phyloP scores from a whole-genome alignment of 352 stramenopile species.

The Salisapilia sapeloensis region DNA sequence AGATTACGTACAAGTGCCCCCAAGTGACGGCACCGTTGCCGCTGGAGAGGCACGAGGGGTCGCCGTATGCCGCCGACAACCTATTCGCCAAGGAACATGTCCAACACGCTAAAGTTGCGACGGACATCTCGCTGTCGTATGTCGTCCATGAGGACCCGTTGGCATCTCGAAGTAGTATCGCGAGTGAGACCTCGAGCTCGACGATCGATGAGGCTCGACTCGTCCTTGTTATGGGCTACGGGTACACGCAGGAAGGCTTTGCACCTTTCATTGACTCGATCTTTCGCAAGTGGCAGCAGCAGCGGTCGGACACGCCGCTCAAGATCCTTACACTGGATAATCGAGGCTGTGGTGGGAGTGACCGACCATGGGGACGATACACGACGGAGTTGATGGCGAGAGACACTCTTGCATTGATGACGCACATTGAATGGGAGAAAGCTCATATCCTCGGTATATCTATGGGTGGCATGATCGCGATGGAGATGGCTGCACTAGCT shows the following conservation, averaged over 20 bases:
- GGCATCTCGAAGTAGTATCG: no score
- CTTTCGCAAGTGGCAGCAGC: slow-evolving; percentile 1
- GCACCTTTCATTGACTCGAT: slow-evolving; percentile 5
- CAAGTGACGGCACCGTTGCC: no score
- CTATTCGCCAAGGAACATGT: slow-evolving; percentile 11
- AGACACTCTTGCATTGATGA: slow-evolving; percentile 36
- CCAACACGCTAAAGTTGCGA: slow-evolving; percentile 13
- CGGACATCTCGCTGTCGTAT: slow-evolving; percentile 28
- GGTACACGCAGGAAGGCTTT: slow-evolving; percentile 8
- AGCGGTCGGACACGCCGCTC: slow-evolving; percentile 6
- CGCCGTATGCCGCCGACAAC: slow-evolving; percentile 11
- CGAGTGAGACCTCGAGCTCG: no score
- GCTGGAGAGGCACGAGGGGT: slow-evolving; percentile 23
- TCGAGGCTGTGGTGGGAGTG: slow-evolving; percentile 22
- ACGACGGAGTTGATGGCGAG: slow-evolving; percentile 37
- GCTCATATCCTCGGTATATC: slow-evolving; percentile 22
- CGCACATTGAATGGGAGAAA: slow-evolving; percentile 24
- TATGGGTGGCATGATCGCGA: slow-evolving; percentile 39
- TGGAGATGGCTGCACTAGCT: slow-evolving; percentile 25
- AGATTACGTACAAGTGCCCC: no score
- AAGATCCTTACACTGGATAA: slow-evolving; percentile 43
- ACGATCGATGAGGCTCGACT: slow-evolving; percentile 6
- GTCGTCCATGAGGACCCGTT: slow-evolving; percentile 16
- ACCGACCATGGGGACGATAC: slow-evolving; percentile 32
- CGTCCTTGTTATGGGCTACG: slow-evolving; percentile 13